These are phyloP conservation scores for Lepidium campestre DNA, from an alignment of 441 rosid genomes.

Conservation along the genomic window DNA sequence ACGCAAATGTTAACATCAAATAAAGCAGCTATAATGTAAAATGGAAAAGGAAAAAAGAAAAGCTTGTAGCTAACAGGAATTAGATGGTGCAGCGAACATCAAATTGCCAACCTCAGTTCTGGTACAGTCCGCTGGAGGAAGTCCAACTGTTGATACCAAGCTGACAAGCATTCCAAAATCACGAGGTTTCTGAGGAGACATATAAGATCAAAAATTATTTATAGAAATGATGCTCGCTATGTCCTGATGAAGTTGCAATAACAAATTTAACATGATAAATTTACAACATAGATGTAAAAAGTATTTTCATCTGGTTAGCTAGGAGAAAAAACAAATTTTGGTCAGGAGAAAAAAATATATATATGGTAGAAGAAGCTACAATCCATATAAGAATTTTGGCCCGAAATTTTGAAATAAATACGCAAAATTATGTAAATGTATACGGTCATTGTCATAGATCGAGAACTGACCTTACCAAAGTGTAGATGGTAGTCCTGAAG, in stretches of 20 bases:
- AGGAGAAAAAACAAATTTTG: not conserved
- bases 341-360: not conserved
- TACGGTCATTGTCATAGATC: not conserved
- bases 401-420: not conserved
- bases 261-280: not conserved
- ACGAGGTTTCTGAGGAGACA: constrained; percentile 50
- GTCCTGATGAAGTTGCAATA: not conserved
- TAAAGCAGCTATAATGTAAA: not conserved
- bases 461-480: constrained; percentile 63
- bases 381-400: not conserved
- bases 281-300: not conserved
- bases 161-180: constrained; percentile 58
- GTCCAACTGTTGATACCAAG: constrained; percentile 62
- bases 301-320: not conserved
- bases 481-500: constrained; percentile 87
- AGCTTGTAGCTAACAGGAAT: not conserved
- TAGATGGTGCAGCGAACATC: not conserved
- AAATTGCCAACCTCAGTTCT: constrained; percentile 55
- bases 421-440: not conserved
- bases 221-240: not conserved
- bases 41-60: not conserved
- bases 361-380: constrained; percentile 4
- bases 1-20: not conserved
- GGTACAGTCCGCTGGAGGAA: constrained; percentile 45
- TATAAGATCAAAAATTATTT: not conserved